phyloP scores from a whole-genome alignment of 2,329 filamentous ascomycete species.

The Diaporthe destruens region DNA sequence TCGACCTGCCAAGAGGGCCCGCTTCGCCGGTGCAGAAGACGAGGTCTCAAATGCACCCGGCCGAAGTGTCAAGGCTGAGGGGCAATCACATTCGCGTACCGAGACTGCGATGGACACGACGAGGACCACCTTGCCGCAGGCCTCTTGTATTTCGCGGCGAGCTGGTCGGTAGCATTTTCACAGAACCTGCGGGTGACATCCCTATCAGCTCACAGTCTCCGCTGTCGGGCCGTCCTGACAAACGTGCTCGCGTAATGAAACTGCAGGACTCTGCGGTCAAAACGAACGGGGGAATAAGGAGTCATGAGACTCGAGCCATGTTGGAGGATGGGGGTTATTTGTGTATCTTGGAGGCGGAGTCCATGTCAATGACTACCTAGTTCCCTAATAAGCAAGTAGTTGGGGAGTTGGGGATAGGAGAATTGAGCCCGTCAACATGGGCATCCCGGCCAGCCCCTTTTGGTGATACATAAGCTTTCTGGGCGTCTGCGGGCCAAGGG shows the following conservation, averaged over 20 bases:
- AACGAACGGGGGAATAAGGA: background rate
- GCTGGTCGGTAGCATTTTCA: background rate
- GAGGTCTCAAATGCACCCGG: background rate
- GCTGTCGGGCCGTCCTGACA: background rate
- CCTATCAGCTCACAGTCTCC: background rate
- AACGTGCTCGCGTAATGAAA: conserved; percentile 33
- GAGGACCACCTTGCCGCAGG: background rate
- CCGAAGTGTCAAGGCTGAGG: too few relatives aligned
- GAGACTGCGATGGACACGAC: background rate
- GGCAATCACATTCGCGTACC: background rate
- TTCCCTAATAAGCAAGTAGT: too few relatives aligned
- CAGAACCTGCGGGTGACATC: background rate
- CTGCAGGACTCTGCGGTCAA: background rate
- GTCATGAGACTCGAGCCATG: background rate
- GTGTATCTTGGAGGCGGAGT: background rate
- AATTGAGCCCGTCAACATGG: too few relatives aligned
- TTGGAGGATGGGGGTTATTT: too few relatives aligned
- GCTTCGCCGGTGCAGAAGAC: conserved; percentile 5
- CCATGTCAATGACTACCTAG: background rate
- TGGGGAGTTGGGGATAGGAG: too few relatives aligned
- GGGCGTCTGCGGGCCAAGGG: conserved; percentile 14
- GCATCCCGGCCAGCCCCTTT: background rate
- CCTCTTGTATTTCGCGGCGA: background rate
- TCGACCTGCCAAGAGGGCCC: conserved; percentile 23
- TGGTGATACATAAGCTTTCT: conserved; percentile 14